phyloP scores from a whole-genome alignment of 495 filamentous ascomycete species.

The Tuber magnatum region DNA sequence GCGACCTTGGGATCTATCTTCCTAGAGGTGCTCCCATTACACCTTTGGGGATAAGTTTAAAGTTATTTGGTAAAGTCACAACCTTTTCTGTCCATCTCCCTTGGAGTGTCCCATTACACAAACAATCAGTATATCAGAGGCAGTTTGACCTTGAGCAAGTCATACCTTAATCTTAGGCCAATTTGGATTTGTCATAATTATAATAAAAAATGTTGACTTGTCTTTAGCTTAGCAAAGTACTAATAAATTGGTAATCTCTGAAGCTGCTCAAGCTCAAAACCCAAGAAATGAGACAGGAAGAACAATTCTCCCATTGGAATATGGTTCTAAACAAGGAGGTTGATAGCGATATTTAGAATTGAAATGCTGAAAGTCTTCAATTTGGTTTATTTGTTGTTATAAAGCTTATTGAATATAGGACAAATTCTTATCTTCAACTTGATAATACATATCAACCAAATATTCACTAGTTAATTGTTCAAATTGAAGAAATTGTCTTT shows the following conservation, averaged over 20 bases:
- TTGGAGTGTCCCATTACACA: no score
- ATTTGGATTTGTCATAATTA: constrained; percentile 11
- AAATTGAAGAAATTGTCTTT: not conserved
- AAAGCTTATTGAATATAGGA: not conserved
- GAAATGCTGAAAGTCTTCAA: no score
- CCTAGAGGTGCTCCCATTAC: no score
- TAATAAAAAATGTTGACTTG: constrained; percentile 13
- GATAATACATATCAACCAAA: constrained; percentile 10
- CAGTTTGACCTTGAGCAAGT: not conserved
- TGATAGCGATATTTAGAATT: no score
- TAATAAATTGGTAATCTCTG: constrained; percentile 9
- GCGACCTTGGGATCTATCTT: no score
- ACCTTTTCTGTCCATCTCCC: no score
- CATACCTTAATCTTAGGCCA: not conserved
- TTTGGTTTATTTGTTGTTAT: no score
- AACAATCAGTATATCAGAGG: constrained; percentile 7
- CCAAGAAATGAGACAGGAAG: not conserved
- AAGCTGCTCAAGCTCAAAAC: constrained; percentile 5
- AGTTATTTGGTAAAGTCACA: no score
- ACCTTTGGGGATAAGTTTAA: no score
- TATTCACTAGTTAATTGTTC: constrained; percentile 2
- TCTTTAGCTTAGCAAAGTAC: not conserved
- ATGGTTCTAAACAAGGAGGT: no score
- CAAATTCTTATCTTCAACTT: not conserved
- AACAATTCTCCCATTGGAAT: no score